These are phyloP conservation scores for rapeseed (Brassica napus) DNA, from an alignment of 345 rosid species.

Conservation along the genomic window DNA sequence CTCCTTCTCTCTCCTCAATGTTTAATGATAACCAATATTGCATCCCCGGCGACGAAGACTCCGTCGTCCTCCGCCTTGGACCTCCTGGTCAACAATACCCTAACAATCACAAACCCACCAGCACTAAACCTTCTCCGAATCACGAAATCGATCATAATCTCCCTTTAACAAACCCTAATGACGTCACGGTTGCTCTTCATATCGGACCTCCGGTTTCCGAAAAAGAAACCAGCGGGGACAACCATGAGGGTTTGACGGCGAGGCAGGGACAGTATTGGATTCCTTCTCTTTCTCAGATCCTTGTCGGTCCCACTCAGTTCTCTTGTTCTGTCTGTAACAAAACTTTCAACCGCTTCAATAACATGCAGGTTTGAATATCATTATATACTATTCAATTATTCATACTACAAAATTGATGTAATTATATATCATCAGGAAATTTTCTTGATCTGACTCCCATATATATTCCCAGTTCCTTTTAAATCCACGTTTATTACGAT, in stretches of 20 bases:
- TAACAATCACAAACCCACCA: conserved; percentile 33
- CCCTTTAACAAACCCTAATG: conserved; percentile 33
- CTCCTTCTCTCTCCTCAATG: conserved; percentile 44
- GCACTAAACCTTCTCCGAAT: conserved; percentile 21
- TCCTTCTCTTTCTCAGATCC: conserved; percentile 83
- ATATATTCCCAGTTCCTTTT: neutral
- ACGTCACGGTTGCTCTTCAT: conserved; percentile 73
- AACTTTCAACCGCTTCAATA: conserved; percentile 86
- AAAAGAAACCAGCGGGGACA: conserved; percentile 37
- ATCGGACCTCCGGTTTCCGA: conserved; percentile 56
- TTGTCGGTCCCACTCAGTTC: conserved; percentile 93
- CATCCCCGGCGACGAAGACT: conserved; percentile 55
- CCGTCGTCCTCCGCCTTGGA: conserved; percentile 71
- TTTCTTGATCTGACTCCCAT: neutral
- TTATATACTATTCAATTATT: neutral
- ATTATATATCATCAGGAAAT: neutral
- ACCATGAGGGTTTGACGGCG: conserved; percentile 39
- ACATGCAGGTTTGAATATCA: conserved; percentile 69
- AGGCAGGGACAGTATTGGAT: conserved; percentile 73
- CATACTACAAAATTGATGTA: neutral
- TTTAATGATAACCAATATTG: conserved; percentile 41
- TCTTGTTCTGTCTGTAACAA: conserved; percentile 86
- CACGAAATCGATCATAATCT: conserved; percentile 8
- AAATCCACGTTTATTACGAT: neutral
- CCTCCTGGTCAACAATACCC: conserved; percentile 63